These are phyloP conservation scores for Gaultheria prostrata DNA, from an alignment of 148 eudicot species.

Conservation along the genomic window DNA sequence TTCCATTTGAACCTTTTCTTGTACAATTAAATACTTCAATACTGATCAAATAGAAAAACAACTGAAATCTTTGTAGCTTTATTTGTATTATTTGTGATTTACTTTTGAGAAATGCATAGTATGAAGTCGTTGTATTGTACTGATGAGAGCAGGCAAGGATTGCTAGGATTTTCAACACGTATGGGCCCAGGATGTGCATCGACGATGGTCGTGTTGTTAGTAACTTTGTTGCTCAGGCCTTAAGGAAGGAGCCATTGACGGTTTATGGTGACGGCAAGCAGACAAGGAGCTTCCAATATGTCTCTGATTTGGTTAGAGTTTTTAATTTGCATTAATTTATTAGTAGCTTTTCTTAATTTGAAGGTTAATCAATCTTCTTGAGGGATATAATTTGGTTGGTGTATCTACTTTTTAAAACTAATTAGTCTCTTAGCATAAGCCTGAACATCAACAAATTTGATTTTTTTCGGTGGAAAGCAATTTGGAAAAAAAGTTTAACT, in stretches of 20 bases:
- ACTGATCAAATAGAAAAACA: background rate
- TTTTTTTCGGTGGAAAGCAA: background rate
- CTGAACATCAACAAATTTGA: background rate
- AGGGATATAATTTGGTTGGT: background rate
- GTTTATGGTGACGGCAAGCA: conserved; percentile 99
- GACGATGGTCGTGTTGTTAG: conserved; percentile 99
- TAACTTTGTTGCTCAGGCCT: conserved; percentile 99
- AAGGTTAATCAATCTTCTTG: background rate
- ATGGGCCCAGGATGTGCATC: conserved; percentile 96
- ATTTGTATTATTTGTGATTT: background rate
- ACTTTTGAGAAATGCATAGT: background rate
- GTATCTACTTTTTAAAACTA: background rate
- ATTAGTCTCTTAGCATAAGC: background rate
- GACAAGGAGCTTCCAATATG: conserved; percentile 93
- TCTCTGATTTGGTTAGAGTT: conserved; percentile 80
- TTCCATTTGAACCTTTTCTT: background rate
- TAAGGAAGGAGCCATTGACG: conserved; percentile 94
- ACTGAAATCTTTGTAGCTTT: background rate
- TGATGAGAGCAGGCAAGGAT: conserved; percentile 69
- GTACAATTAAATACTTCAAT: too few relatives aligned
- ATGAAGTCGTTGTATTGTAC: background rate
- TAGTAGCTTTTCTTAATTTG: background rate
- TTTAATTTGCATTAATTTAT: background rate
- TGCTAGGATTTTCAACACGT: conserved; percentile 97
- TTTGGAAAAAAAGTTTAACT: background rate